These are phyloP conservation scores for Rhizophagus clarus DNA, from an alignment of 192 early-diverging fungal genomes.

Conservation along the genomic window DNA sequence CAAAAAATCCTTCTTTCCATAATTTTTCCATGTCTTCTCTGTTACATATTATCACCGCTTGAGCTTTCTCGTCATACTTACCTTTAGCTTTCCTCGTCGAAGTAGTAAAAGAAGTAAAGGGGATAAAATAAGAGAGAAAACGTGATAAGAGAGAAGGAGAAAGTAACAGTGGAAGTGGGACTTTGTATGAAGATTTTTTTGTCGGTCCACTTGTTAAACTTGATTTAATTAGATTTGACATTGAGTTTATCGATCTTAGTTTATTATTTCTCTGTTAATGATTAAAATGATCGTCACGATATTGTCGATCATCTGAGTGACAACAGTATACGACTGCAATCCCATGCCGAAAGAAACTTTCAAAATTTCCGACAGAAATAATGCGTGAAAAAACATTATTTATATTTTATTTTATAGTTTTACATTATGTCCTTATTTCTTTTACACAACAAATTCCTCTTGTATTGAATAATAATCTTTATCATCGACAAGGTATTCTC, in stretches of 20 bases:
- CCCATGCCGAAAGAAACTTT: too few relatives aligned
- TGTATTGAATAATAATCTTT: neutral
- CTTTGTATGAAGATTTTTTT: neutral
- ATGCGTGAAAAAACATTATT: neutral
- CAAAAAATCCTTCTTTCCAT: conserved; percentile 72
- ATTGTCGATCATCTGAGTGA: too few relatives aligned
- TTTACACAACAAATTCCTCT: neutral
- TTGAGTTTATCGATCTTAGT: too few relatives aligned
- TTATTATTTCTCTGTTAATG: too few relatives aligned
- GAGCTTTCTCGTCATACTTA: conserved; percentile 31
- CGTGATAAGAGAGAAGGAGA: neutral
- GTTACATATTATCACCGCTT: conserved; percentile 35
- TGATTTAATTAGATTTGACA: neutral
- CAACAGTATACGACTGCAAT: too few relatives aligned
- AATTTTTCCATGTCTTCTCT: conserved; percentile 41
- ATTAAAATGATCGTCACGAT: too few relatives aligned
- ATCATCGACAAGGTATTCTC: neutral
- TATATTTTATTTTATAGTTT: neutral
- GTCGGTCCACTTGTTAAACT: neutral
- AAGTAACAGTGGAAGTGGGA: neutral
- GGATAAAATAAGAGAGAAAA: neutral
- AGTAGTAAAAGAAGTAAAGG: neutral
- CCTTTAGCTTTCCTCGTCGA: neutral
- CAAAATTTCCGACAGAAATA: neutral
- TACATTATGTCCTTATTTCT: neutral